These are phyloP conservation scores for Handroanthus guayacan DNA, from an alignment of 257 asterid species.

Conservation along the genomic window DNA sequence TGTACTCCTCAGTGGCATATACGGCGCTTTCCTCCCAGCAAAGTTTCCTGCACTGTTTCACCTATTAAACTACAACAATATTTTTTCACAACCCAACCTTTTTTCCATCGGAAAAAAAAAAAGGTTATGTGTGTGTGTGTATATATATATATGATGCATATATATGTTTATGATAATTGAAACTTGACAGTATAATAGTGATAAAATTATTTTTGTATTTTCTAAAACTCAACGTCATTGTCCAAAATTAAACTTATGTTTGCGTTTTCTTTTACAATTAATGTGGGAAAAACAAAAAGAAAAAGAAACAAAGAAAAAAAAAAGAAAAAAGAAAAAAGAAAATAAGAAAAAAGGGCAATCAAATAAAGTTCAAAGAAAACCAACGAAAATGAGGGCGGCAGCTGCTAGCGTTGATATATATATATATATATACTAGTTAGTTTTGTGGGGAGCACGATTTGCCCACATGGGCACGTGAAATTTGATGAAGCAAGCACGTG, in stretches of 20 bases:
- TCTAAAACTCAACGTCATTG: too few relatives aligned
- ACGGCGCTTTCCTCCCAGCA: slow-evolving; percentile 28
- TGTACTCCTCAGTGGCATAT: slow-evolving; percentile 18
- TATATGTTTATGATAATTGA: too few relatives aligned
- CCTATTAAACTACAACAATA: background rate
- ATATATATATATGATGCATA: too few relatives aligned
- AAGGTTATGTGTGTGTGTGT: too few relatives aligned
- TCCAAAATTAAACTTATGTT: too few relatives aligned
- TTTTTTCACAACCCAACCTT: background rate
- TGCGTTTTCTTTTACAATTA: too few relatives aligned
- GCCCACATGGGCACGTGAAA: slow-evolving; percentile 44
- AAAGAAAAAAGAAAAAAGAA: background rate
- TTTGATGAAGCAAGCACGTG: slow-evolving; percentile 32
- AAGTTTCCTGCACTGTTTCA: slow-evolving; percentile 9
- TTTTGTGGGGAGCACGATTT: slow-evolving; percentile 42
- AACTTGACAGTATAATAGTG: too few relatives aligned
- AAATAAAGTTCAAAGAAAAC: background rate
- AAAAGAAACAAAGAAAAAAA: background rate
- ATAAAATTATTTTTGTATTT: too few relatives aligned
- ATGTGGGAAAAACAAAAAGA: too few relatives aligned
- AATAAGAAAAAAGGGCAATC: background rate
- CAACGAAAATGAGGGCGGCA: too few relatives aligned
- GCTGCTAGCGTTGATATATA: background rate
- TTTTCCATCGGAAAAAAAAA: too few relatives aligned
- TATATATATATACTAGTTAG: background rate